Evolutionary conservation across 1,284 basidiomycete species (phyloP).

Genomic region (Cryptococcus sp.): DNA sequence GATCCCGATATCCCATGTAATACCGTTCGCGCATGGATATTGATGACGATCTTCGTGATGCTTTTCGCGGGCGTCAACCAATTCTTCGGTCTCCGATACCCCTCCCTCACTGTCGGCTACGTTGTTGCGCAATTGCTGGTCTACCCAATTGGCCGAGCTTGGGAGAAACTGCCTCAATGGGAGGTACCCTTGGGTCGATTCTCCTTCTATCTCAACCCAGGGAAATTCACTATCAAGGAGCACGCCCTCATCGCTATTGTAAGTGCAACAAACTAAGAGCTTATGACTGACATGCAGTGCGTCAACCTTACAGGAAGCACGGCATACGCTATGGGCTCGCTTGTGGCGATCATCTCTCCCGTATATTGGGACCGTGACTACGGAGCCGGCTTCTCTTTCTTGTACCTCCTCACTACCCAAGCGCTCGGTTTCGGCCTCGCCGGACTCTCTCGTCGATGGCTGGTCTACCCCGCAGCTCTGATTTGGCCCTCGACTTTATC

Average conservation of each 20-base stretch:
- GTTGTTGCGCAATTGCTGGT: conserved; percentile 34
- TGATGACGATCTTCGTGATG: conserved; percentile 50
- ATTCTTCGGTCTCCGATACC: conserved; percentile 45
- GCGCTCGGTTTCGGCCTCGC: conserved; percentile 55
- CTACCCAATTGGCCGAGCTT: conserved; percentile 28
- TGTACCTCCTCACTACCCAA: conserved; percentile 52
- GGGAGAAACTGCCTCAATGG: conserved; percentile 24
- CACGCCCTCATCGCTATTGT: conserved; percentile 25
- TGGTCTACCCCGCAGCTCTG: conserved; percentile 50
- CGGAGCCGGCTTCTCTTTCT: conserved; percentile 49
- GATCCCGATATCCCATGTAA: conserved; percentile 27
- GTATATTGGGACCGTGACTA: conserved; percentile 45
- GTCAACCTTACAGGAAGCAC: conserved; percentile 50
- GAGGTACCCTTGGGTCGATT: conserved; percentile 16
- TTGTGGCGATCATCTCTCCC: conserved; percentile 49
- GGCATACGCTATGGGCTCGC: conserved; percentile 51
- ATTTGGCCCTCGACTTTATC: conserved; percentile 53
- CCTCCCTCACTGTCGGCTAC: conserved; percentile 30
- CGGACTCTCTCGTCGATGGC: conserved; percentile 38
- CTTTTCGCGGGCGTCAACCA: conserved; percentile 69
- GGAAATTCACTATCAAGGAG: conserved; percentile 55
- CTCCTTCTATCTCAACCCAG: conserved; percentile 37
- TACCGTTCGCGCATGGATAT: conserved; percentile 28
- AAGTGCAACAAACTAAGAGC: not conserved
- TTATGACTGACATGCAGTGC: conserved; percentile 11